Evolutionary conservation across 805 yeast species (phyloP).

Genomic region (Wickerhamiella dianesei): DNA sequence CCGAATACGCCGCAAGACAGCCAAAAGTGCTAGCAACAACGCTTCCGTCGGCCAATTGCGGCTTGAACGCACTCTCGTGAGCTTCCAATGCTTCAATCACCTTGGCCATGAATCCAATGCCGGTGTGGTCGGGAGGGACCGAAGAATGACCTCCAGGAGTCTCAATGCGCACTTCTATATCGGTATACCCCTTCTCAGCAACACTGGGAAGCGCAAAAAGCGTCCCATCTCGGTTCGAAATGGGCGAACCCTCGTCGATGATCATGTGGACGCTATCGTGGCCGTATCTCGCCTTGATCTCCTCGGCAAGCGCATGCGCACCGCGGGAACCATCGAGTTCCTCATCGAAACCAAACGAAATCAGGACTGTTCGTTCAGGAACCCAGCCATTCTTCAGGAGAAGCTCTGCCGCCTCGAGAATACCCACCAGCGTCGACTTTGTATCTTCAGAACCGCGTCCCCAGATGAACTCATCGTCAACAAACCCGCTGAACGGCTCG

Average conservation of each 20-base stretch:
- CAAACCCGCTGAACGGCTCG: constrained; percentile 54
- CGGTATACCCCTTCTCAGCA: constrained; percentile 50
- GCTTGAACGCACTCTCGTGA: constrained; percentile 33
- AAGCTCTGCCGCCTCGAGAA: constrained; percentile 52
- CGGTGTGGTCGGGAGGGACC: constrained; percentile 68
- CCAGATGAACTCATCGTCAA: constrained; percentile 51
- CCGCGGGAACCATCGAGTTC: constrained; percentile 55
- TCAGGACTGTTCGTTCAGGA: constrained; percentile 50
- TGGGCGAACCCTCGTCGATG: constrained; percentile 57
- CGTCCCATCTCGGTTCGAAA: constrained; percentile 30
- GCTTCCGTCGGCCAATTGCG: constrained; percentile 36
- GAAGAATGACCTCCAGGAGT: constrained; percentile 75
- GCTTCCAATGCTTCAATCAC: constrained; percentile 42
- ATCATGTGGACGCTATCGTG: constrained; percentile 44
- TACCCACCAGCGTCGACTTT: constrained; percentile 52
- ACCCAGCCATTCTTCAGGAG: constrained; percentile 37
- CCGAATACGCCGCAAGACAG: constrained; percentile 46
- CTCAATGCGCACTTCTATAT: constrained; percentile 34
- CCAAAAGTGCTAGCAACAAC: constrained; percentile 28
- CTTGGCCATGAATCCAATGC: constrained; percentile 60
- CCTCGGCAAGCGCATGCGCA: constrained; percentile 39
- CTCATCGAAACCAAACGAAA: constrained; percentile 70
- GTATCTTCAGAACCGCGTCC: constrained; percentile 75
- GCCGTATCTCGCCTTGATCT: constrained; percentile 44
- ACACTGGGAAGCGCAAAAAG: constrained; percentile 42